Evolutionary conservation across 2,329 filamentous ascomycete species (phyloP), one percentile per base, ranked within the genome.

Genomic region (Karstenula rhodostoma): DNA sequence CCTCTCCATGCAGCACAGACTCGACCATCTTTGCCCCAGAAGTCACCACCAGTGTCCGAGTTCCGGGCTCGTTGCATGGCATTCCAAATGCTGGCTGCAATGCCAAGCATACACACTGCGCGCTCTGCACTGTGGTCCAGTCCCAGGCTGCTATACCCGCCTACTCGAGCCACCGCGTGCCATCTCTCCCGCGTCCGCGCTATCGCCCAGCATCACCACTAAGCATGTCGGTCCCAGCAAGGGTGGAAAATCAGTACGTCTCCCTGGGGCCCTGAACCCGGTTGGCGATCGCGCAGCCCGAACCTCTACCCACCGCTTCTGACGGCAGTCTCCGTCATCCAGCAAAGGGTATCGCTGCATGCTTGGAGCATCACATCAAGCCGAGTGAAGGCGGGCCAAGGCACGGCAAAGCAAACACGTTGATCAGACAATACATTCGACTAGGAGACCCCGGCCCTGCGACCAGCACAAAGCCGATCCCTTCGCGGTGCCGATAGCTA

Each of bases 401-500:
- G 4, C 29, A 32, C 29, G 4, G 8, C 29, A 32, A 40, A 17
- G 17, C 7, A 40, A 2, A n/a, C 35, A 40, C 35, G 2, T 6
- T 27, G 23, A 22, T 44, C 37, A 54, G 25, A 44, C 51, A 54
- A 33, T 54, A 22, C 19, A 54, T 54, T 54, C 42, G 4, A 44
- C 43, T 54, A 44, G 3, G 51, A 33, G 25, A 54, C 25, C 25
- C 12, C 35, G 37, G n/a, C 37, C 37, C 25, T 22, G 51, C 35
- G 25, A 15, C 49, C 51, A 54, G 51, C 51, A 54, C 51, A 23
- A 15, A 40, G 51, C 27, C 37, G 51, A 44, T 54, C 37, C 51
- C 37, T 2, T 43, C 9, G 37, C 51, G n/a, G 40, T n/a, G 37
- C n/a, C 51, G 22, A n/a, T 40, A 52, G 49, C 49, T 27, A 19